Evolutionary conservation across 2,329 filamentous ascomycete genomes (phyloP), one percentile per base, ranked within the genome.

Genomic region (Epichloe amarillans): DNA sequence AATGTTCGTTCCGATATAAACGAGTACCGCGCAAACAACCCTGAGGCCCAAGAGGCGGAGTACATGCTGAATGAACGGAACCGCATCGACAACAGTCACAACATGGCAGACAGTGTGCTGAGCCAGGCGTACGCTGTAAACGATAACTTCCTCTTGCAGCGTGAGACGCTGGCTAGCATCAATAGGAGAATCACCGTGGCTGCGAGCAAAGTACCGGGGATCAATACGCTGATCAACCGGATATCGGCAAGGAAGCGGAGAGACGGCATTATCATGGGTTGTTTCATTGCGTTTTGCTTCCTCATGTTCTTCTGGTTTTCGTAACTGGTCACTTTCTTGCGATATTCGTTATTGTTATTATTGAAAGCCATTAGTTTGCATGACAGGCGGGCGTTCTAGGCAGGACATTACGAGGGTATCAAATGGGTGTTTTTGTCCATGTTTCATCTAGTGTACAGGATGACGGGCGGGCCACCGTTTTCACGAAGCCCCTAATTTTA

Each of bases 111-210:
- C 66, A 86, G 80, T 55, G 89, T 98, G 36, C 75, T 98, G 53
- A 90, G 85, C 64, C 93, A 97, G 72, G 93, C 93, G 7, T 98
- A 98, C 69, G 90, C 91, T 11, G 88, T 97, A 49, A 94, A 95
- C 64, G 89, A 97, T 70, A 90, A 76, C 66, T 97, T 98, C 65
- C 76, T 79, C 14, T 62, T 89, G 51, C 93, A 98, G 73, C 77
- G 90, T 54, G 90, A 97, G 73, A 91, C 85, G 26, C 69, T 98
- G 55, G 79, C 84, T 43, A 94, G 80, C 66, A 91, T 98, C 62
- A 95, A 96, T 66, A 76, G 91, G 55, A 78, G 91, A 55, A 97
- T 98, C 66, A 89, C 88, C 4, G 75, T 85, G 36, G 91, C 90
- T 30, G 93, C 91, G 39, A 88, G 86, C 62, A 86, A 95, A 64